phyloP scores from a whole-genome alignment of 208 protist species.

The Plasmodiophora brassicae region DNA sequence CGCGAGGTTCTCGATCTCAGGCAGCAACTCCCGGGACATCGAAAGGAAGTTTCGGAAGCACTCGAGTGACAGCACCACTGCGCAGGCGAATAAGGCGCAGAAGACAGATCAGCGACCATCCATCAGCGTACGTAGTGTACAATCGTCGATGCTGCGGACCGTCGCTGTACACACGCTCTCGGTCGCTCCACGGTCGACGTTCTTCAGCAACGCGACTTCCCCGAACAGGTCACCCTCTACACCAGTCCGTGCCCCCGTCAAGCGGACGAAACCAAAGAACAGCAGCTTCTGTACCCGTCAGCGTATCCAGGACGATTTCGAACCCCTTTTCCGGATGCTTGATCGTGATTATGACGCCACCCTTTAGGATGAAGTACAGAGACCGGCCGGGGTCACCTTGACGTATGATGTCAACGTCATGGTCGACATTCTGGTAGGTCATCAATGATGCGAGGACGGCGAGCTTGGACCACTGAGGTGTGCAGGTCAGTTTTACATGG shows the following conservation, averaged over 20 bases:
- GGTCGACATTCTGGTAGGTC: background rate
- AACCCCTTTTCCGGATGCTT: background rate
- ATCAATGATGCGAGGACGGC: background rate
- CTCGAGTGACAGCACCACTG: background rate
- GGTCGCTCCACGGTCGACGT: background rate
- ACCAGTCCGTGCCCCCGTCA: background rate
- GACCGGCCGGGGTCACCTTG: background rate
- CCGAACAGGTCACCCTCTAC: background rate
- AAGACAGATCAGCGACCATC: background rate
- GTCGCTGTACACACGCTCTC: background rate
- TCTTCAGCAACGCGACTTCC: background rate
- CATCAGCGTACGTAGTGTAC: background rate
- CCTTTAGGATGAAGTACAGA: background rate
- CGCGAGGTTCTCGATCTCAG: background rate
- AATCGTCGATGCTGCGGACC: background rate
- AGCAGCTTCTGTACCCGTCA: background rate
- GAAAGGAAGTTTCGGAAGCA: background rate
- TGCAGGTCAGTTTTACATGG: background rate
- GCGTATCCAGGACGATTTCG: background rate
- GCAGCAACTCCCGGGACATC: slow-evolving; percentile 11
- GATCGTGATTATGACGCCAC: background rate
- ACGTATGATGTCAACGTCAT: background rate
- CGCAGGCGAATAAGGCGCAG: background rate
- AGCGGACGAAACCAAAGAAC: background rate
- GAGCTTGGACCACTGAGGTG: background rate